Conservation (phyloP, 495 filamentous ascomycete species). For the Annulohypoxylon stygium region DNA sequence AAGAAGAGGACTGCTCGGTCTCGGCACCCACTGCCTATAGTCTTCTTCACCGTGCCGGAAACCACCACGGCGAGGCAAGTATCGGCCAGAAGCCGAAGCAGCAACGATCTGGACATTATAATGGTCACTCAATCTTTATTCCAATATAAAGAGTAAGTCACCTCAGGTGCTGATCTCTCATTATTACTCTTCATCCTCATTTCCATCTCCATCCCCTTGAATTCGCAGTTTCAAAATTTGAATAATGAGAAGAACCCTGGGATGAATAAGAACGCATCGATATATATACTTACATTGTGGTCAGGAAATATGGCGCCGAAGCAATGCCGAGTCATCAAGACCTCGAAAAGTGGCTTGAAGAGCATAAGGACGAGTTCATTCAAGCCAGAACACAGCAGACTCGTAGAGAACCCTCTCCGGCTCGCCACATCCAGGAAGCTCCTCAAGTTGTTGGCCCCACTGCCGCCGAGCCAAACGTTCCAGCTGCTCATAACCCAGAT, state of each 20-base stretch:
- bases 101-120: slow-evolving; percentile 20
- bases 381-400: background rate
- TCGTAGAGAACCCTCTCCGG: background rate
- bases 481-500: background rate
- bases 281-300: slow-evolving; percentile 9
- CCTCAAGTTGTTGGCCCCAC: background rate
- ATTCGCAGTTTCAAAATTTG: background rate
- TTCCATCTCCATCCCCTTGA: background rate
- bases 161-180: background rate
- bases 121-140: slow-evolving; percentile 26
- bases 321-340: slow-evolving; percentile 23
- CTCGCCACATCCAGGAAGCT: background rate
- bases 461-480: background rate
- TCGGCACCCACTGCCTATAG: slow-evolving; percentile 9
- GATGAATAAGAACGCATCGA: background rate
- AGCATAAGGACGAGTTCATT: slow-evolving; percentile 33
- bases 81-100: slow-evolving; percentile 19
- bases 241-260: too few species aligned
- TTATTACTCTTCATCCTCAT: background rate
- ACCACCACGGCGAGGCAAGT: background rate
- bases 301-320: slow-evolving; percentile 31
- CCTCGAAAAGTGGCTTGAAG: slow-evolving; percentile 29
- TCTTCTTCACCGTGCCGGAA: slow-evolving; percentile 26
- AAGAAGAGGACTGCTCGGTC: background rate
- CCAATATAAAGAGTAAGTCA: slow-evolving; percentile 35